Conservation (phyloP, 805 yeast species). For the Ogataea sp. region DNA sequence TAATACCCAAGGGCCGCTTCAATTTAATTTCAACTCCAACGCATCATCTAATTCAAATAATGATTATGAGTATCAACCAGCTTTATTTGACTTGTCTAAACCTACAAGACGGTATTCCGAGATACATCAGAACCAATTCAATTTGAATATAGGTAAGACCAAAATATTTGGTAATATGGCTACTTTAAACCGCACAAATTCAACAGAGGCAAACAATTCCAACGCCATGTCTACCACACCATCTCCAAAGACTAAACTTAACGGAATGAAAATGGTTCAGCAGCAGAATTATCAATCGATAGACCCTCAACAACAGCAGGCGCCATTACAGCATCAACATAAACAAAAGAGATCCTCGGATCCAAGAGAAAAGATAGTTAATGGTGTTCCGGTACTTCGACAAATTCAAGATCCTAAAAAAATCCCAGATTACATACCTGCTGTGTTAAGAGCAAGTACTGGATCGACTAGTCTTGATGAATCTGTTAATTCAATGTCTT, state of each 20-base stretch:
- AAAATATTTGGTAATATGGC: slow-evolving; percentile 6
- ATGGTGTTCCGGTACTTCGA: slow-evolving; percentile 10
- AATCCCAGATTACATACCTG: slow-evolving; percentile 42
- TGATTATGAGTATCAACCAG: slow-evolving; percentile 30
- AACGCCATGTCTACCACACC: not conserved
- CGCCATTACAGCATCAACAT: not conserved
- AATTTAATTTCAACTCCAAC: slow-evolving; percentile 1
- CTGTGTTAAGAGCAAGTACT: slow-evolving; percentile 37
- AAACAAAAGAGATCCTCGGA: not conserved
- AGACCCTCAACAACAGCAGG: not conserved
- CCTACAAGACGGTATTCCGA: slow-evolving; percentile 29
- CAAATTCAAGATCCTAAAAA: slow-evolving; percentile 41
- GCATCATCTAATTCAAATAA: not conserved
- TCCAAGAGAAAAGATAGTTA: slow-evolving; percentile 5
- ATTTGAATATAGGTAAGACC: not conserved
- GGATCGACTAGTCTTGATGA: not conserved
- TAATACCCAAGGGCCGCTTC: not conserved
- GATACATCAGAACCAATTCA: slow-evolving; percentile 1
- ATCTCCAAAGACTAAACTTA: not conserved
- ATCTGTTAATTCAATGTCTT: not conserved
- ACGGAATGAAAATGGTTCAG: too few relatives aligned
- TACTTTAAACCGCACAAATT: slow-evolving; percentile 5
- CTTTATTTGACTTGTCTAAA: slow-evolving; percentile 36
- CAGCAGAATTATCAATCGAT: not conserved
- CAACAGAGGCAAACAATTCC: not conserved